phyloP scores from a whole-genome alignment of 257 asterid genomes.

The Solanum bulbocastanum region DNA sequence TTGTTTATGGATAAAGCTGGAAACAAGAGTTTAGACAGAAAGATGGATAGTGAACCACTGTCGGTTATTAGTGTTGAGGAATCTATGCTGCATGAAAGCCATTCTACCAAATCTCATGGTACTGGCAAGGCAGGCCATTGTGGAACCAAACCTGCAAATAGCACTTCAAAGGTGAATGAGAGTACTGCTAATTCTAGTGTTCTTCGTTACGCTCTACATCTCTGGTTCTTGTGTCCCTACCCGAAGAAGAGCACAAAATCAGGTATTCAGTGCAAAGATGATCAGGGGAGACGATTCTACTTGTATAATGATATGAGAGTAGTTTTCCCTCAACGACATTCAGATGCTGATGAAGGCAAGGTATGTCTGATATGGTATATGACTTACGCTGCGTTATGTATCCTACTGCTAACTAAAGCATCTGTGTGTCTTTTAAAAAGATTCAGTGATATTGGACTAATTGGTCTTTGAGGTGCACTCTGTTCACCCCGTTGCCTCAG shows the following conservation, averaged over 20 bases:
- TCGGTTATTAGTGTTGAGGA: constrained; percentile 7
- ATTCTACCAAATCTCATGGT: constrained; percentile 15
- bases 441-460: neutral
- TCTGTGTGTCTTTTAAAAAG: neutral
- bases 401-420: neutral
- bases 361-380: constrained; percentile 26
- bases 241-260: constrained; percentile 38
- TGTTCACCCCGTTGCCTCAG: neutral
- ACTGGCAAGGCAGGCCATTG: constrained; percentile 9
- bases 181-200: constrained; percentile 44
- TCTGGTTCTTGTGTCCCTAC: constrained; percentile 66
- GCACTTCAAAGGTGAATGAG: constrained; percentile 51
- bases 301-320: constrained; percentile 81
- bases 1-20: constrained; percentile 46
- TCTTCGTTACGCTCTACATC: constrained; percentile 86
- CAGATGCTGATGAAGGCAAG: constrained; percentile 95
- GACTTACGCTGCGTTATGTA: neutral
- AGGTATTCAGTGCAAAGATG: constrained; percentile 40
- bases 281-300: constrained; percentile 69
- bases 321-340: constrained; percentile 92
- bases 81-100: constrained; percentile 19
- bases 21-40: constrained; percentile 22
- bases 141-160: constrained; percentile 22
- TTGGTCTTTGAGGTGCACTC: neutral
- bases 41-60: constrained; percentile 20